phyloP scores from a whole-genome alignment of 129 eudicot species.

The Rutidosis leptorrhynchoides region DNA sequence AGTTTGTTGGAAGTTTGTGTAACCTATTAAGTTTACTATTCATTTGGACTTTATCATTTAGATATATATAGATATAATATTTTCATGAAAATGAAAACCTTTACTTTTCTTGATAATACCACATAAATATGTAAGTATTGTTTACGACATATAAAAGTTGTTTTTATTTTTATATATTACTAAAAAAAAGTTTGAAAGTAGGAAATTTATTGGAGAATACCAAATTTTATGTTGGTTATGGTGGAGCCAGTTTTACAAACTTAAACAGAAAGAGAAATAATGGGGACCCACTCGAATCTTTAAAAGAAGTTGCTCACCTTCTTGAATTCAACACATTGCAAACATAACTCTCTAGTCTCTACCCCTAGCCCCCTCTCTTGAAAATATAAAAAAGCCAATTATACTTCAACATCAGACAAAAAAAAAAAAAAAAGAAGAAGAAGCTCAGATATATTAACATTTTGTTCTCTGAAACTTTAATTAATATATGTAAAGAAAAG shows the following conservation, averaged over 20 bases:
- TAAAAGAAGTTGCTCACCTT: constrained; percentile 44
- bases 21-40: too few species aligned
- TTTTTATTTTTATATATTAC: too few species aligned
- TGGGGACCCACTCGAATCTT: constrained; percentile 39
- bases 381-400: constrained; percentile 8
- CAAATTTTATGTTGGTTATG: constrained; percentile 32
- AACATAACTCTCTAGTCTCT: constrained; percentile 17
- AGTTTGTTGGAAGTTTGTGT: too few species aligned
- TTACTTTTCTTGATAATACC: not conserved
- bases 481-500: too few species aligned
- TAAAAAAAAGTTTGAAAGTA: not conserved
- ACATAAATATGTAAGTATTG: not conserved
- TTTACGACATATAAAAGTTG: not conserved
- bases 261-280: constrained; percentile 23
- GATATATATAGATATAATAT: too few species aligned
- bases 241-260: constrained; percentile 34
- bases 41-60: too few species aligned
- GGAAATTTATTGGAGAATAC: constrained; percentile 23
- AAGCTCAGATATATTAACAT: constrained; percentile 14
- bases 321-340: constrained; percentile 1
- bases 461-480: constrained; percentile 23
- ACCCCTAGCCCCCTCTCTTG: constrained; percentile 24
- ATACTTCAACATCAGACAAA: too few species aligned
- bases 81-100: too few species aligned
- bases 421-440: constrained; percentile 17